Base-by-base conservation (phyloP, 2,329 filamentous ascomycete genomes). In the Talaromyces sp. region DNA sequence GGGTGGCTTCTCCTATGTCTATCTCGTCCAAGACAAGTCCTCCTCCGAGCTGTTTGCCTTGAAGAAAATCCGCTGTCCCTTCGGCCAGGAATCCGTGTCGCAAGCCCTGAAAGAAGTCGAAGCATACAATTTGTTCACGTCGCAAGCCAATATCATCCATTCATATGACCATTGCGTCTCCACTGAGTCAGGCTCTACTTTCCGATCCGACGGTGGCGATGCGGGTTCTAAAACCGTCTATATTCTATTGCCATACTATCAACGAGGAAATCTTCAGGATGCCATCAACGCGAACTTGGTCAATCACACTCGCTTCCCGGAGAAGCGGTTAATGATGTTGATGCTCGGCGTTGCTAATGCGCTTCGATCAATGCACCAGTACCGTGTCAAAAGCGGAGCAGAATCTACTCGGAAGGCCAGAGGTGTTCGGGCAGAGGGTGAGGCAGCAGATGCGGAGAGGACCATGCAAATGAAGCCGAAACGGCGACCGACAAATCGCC, bases 1-100 rank as follows among this genome's bases (percentile, higher is more conserved):
- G 88, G 94, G 94, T 70, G 94, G 94, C 68, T 99, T 99, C 80
- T 96, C 91, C 61, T 99, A 97, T 75, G 94, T 99, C 65, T 99
- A 99, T 77, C 89, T 99, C 54, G 94, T 99, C 55, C 90, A 97
- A 80, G 92, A 97, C 73, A 93, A 89, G 43, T 80, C 85, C 49
- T 88, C 86, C 47, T 89, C 90, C 54, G 86, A 93, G 65, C 84
- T 96, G 42, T 93, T 96, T 73, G 94, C 94, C 16, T 86, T 97
- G 57, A 99, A 99, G 77, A 99, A 99, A 82, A 99, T 99, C 74
- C 88, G 93, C 70, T 99, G 94, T 80, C 93, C 94, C 4, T 97
- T 99, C 69, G 94, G 94, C 62, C 89, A 94, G 74, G 94, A 99
- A 80, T 96, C 91, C 22, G 93, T 99, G 54, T 86, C 91, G 62